A percentile compares a stretch with the other conserved stretches of the same genome.
Conservation (phyloP, 768 basidiomycete species). For the Rhodotorula kratochvilovae region DNA sequence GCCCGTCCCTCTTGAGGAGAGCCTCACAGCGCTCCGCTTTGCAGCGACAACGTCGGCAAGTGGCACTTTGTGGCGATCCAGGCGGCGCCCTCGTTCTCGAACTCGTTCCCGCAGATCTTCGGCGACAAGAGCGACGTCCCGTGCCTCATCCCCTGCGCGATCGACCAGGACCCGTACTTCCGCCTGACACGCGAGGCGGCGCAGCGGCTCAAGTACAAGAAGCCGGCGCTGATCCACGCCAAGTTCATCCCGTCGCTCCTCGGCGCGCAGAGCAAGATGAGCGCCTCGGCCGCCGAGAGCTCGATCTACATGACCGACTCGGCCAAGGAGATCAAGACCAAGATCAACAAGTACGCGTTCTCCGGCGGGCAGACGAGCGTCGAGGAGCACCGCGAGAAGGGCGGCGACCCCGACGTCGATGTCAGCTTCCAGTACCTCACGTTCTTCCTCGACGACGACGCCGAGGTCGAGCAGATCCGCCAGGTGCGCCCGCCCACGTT, state of each 20-base stretch:
- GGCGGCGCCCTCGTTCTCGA: slow-evolving; percentile 92
- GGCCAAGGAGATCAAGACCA: slow-evolving; percentile 88
- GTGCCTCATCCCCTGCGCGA: slow-evolving; percentile 93
- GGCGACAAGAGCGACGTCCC: slow-evolving; percentile 76
- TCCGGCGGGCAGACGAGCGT: slow-evolving; percentile 93
- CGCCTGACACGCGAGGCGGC: slow-evolving; percentile 95
- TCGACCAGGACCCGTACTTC: slow-evolving; percentile 91
- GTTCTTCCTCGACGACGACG: slow-evolving; percentile 94
- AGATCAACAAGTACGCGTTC: slow-evolving; percentile 92
- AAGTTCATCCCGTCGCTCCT: slow-evolving; percentile 98
- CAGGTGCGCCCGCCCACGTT: slow-evolving; percentile 55
- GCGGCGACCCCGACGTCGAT: slow-evolving; percentile 91
- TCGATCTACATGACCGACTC: slow-evolving; percentile 96
- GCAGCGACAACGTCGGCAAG: slow-evolving; percentile 95
- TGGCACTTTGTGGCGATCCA: slow-evolving; percentile 93
- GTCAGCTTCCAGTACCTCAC: slow-evolving; percentile 89
- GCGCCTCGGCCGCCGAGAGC: slow-evolving; percentile 85
- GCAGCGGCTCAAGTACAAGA: slow-evolving; percentile 87
- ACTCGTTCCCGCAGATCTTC: slow-evolving; percentile 97
- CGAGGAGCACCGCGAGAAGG: slow-evolving; percentile 81
- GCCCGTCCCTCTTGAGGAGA: not conserved
- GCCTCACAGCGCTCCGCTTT: not conserved
- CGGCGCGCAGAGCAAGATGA: slow-evolving; percentile 99
- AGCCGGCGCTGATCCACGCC: slow-evolving; percentile 84
- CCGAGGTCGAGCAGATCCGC: slow-evolving; percentile 69